phyloP scores from a whole-genome alignment of 2,329 filamentous ascomycete species.

The Emergomyces orientalis region DNA sequence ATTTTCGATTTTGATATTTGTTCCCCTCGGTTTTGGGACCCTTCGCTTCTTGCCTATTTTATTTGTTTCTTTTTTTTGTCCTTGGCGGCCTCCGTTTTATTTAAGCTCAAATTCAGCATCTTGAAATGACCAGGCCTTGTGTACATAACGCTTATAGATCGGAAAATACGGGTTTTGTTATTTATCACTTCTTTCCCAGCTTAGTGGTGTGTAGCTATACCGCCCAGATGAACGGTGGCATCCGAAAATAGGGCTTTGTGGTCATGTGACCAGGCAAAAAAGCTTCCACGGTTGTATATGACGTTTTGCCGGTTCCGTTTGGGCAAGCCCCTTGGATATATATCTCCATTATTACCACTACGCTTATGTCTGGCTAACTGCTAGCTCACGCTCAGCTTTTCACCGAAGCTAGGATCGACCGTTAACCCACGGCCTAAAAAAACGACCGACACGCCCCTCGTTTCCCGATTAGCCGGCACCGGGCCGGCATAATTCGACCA shows the following conservation, averaged over 20 bases:
- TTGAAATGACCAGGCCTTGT: not conserved
- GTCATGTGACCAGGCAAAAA: not conserved
- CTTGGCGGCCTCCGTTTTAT: not conserved
- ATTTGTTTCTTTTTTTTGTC: not conserved
- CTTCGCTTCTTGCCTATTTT: too few species aligned
- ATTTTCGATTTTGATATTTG: conserved; percentile 1
- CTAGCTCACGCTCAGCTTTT: not conserved
- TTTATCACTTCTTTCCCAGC: not conserved
- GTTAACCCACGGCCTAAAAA: not conserved
- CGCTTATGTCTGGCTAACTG: not conserved
- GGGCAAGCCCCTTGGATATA: not conserved
- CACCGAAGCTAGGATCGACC: not conserved
- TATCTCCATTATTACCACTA: not conserved
- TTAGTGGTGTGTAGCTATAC: not conserved
- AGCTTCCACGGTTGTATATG: not conserved
- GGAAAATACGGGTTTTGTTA: not conserved
- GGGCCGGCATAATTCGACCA: not conserved
- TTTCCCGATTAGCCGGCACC: not conserved
- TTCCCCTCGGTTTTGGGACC: too few species aligned
- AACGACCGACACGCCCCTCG: not conserved
- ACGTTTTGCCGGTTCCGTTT: not conserved
- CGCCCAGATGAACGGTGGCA: not conserved
- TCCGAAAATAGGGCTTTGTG: not conserved
- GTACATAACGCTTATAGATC: not conserved
- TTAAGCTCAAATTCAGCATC: not conserved